Percentiles rank a stretch among this genome's conserved stretches.
Conservation (phyloP, 768 basidiomycete species). For the Hygrophoropsis aurantiaca region DNA sequence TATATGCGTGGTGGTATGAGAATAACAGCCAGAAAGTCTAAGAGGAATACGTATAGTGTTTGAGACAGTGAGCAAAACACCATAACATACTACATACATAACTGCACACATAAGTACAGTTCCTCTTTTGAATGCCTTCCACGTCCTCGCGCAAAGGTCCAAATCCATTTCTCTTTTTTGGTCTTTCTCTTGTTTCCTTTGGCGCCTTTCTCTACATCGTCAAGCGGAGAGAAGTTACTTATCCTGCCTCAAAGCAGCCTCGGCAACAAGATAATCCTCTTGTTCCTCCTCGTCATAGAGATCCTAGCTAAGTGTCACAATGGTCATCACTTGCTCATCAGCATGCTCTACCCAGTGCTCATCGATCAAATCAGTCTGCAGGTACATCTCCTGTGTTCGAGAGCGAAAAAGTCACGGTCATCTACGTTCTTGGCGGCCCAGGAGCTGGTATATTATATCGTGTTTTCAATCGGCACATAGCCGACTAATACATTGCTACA, state of each 20-base stretch:
- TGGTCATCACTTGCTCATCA: no score
- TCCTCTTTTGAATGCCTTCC: constrained; percentile 13
- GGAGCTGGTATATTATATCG: constrained; percentile 71
- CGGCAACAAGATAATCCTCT: constrained; percentile 66
- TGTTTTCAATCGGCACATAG: constrained; percentile 2
- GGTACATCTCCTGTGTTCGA: constrained; percentile 47
- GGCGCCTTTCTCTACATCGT: constrained; percentile 56
- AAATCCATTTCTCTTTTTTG: constrained; percentile 63
- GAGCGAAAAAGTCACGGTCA: constrained; percentile 71
- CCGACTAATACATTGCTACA: constrained; percentile 28
- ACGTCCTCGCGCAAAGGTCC: constrained; percentile 39
- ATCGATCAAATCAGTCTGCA: background rate
- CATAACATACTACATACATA: no score
- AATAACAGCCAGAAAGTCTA: no score
- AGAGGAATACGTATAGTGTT: no score
- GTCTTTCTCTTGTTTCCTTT: constrained; percentile 55
- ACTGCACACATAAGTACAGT: no score
- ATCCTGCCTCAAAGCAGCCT: constrained; percentile 62
- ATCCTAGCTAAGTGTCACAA: constrained; percentile 14
- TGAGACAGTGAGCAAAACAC: no score
- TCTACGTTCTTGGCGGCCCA: constrained; percentile 96
- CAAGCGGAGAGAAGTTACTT: constrained; percentile 52
- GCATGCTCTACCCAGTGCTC: background rate
- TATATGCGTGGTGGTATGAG: no score
- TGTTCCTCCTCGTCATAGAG: constrained; percentile 54